A percentile compares a stretch with the other conserved stretches of the same genome.
Evolutionary conservation across 345 rosid genomes (phyloP).

Genomic region (Limnanthes douglasii): DNA sequence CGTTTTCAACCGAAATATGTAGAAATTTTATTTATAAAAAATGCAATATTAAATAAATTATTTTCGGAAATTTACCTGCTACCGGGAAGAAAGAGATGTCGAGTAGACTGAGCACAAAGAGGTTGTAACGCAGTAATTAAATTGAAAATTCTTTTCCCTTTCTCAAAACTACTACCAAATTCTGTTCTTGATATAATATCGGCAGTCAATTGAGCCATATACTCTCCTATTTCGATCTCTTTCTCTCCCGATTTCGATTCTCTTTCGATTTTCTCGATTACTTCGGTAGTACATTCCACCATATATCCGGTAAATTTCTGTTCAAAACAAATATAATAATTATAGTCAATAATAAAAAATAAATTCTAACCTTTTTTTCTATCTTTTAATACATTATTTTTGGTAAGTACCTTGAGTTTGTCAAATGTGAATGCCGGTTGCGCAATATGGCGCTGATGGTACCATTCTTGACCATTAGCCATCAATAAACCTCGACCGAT

Average conservation of each 20-base stretch:
- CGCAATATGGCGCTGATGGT: constrained; percentile 35
- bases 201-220: constrained; percentile 60
- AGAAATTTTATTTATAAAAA: background rate
- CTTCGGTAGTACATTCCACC: constrained; percentile 67
- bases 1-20: too few species aligned
- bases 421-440: constrained; percentile 53
- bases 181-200: constrained; percentile 85
- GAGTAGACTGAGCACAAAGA: constrained; percentile 66
- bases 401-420: constrained; percentile 54
- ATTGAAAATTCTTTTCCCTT: constrained; percentile 69
- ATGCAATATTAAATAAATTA: background rate
- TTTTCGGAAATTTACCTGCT: constrained; percentile 62
- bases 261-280: constrained; percentile 37
- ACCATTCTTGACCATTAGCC: constrained; percentile 65
- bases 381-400: too few species aligned
- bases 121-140: constrained; percentile 45
- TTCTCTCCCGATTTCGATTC: constrained; percentile 24
- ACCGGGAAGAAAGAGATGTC: constrained; percentile 82
- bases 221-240: constrained; percentile 79
- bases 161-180: constrained; percentile 59
- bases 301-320: constrained; percentile 63
- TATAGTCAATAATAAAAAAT: too few species aligned
- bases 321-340: background rate
- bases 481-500: constrained; percentile 68
- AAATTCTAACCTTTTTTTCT: too few species aligned